Base-by-base conservation (phyloP, 169 alveolate species). In the Plasmodium gonderi region DNA sequence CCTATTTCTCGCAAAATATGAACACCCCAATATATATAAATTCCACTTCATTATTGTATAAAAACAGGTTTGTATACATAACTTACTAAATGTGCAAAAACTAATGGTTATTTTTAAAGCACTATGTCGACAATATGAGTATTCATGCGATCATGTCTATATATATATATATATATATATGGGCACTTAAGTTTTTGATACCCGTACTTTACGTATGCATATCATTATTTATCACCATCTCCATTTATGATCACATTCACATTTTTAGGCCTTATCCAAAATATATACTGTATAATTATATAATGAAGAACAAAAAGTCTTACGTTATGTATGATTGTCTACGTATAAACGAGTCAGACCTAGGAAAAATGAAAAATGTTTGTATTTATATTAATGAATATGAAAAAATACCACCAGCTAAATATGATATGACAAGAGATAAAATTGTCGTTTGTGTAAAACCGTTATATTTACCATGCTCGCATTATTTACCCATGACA, bases 331-430 rank as follows among this genome's bases (percentile, higher is more conserved):
- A 29, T 78, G 93, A 87, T 54, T 87, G 93, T 45, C 40, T 87
- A 74, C 40, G 47, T 75, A 78, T 87, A 14, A 75, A 76, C 29
- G 93, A 87, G 38, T 54, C 93, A 60, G 93, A 87, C n/a, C 45
- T 87, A 76, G 93, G 80, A 38, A 87, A 74, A 38, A 87, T 87
- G 29, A 87, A 76, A 42, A 87, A 87, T 78, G 89, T 75, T 33
- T 87, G 93, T 31, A 87, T 87, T 38, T 87, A 29, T 44, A 87
- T 75, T 54, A 87, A 87, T 33, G 87, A 44, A 75, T 87, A 87
- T 60, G 93, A 87, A 87, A 75, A 75, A 51, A 74, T 87, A 14
- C 93, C 93, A 8, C 93, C 93, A 65, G 77, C 93, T 3, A 87
- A 75, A 75, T 87, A 87, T 23, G 69, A 87, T 67, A 87, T 45